These are phyloP conservation scores for Hyphodiscus hymeniophilus DNA, from an alignment of 495 filamentous ascomycete genomes.

Conservation along the genomic window DNA sequence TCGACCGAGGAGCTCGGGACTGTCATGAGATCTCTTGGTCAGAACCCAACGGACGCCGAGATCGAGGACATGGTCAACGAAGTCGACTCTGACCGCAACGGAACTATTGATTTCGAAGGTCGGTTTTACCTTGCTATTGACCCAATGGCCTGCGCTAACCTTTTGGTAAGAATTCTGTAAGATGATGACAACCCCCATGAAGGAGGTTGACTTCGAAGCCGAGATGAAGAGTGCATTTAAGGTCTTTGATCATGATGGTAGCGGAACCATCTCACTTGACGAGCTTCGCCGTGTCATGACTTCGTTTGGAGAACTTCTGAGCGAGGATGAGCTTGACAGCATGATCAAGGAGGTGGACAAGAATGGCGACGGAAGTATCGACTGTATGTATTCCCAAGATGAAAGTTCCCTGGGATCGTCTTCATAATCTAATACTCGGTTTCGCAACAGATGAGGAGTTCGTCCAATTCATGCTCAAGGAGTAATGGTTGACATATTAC, in stretches of 20 bases:
- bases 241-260: conserved; percentile 41
- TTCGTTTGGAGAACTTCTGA: conserved; percentile 38
- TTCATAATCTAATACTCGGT: background rate
- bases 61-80: conserved; percentile 40
- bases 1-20: conserved; percentile 10
- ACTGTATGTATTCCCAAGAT: conserved; percentile 28
- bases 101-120: conserved; percentile 40
- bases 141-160: background rate
- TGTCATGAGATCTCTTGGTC: conserved; percentile 36
- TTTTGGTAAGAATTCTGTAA: conserved; percentile 33
- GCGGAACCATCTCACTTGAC: conserved; percentile 36
- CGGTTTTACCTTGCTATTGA: background rate
- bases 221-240: conserved; percentile 39
- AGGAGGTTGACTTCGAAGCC: conserved; percentile 33
- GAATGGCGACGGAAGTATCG: conserved; percentile 39
- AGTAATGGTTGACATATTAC: background rate
- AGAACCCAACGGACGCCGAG: conserved; percentile 34
- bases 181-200: conserved; percentile 36
- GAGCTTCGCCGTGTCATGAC: conserved; percentile 38
- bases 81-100: conserved; percentile 35
- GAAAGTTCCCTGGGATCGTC: background rate
- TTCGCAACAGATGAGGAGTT: background rate
- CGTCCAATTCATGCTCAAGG: background rate
- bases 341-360: conserved; percentile 40
- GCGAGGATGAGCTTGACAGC: conserved; percentile 37